Evolutionary conservation across 345 rosid genomes (phyloP), one percentile per base, ranked within the genome.

Genomic region (Durio zibethinus): DNA sequence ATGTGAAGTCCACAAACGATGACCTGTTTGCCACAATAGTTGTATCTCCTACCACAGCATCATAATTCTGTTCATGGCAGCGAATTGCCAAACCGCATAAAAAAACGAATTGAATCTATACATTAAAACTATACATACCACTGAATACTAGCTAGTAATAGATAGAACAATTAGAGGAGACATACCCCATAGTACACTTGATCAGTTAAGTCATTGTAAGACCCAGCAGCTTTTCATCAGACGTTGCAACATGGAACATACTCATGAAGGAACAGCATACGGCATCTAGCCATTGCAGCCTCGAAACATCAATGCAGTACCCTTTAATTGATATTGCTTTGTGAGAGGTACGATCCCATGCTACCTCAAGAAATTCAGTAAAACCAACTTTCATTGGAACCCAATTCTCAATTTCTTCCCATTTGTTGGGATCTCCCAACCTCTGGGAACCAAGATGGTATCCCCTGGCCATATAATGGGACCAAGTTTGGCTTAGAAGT

Each of bases 1-100:
- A 31, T 36, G 40, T 36, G 65, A 90, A 94, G 53, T 94, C 98
- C 2, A 80, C 94, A 35, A 15, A 54, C 18, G 0, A 3, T 5
- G 97, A 86, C 54, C 97, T 87, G 25, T 90, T 57, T 4, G 81
- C 75, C 7, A 80, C 60, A 43, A 92, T 90, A 3, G 97, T 87
- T 27, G 66, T 11, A 78, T 94, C 98, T 80, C 93, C 98, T n/a
- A 88, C 97, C 11, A 75, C 86, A 6, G 85, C 92, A 63, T 91
- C 97, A 35, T 53, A 88, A 0, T 25, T 78, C 94, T 92, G 88
- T 25, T 25, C 40, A 74, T 27, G 18, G 61, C 16, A 10, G 40
- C 15, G 50, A 66, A 11, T 76, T 69, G 56, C 7, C 2, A 35
- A n/a, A 50, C 6, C 4, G 25, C 5, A 45, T n/a, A n/a, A n/a